These are phyloP conservation scores for Trichoderma sp. DNA, from an alignment of 2,329 filamentous ascomycete genomes.

Conservation along the genomic window DNA sequence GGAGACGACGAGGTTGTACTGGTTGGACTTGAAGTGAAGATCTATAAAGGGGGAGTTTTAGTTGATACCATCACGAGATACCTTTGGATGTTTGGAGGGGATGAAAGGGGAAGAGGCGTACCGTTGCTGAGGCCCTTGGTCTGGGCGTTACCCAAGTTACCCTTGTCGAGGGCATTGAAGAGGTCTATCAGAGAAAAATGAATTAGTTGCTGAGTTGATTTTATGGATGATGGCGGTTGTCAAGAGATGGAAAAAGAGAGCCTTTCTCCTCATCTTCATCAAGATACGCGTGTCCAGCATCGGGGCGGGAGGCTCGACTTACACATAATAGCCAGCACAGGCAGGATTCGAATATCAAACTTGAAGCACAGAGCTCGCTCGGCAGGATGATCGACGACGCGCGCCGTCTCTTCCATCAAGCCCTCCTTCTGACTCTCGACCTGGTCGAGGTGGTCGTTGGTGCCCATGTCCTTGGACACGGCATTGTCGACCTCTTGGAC, in stretches of 20 bases:
- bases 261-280: not conserved
- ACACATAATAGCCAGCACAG: constrained; percentile 55
- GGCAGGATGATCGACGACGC: constrained; percentile 40
- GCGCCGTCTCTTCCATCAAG: constrained; percentile 27
- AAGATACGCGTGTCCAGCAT: not conserved
- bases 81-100: no score
- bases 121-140: constrained; percentile 46
- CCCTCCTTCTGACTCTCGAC: constrained; percentile 20
- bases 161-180: constrained; percentile 47
- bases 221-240: not conserved
- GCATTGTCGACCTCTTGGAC: constrained; percentile 10
- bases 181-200: constrained; percentile 35
- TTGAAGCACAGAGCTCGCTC: constrained; percentile 53
- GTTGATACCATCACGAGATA: not conserved
- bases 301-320: constrained; percentile 16
- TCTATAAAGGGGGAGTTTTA: constrained; percentile 29
- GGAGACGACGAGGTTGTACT: constrained; percentile 69
- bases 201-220: not conserved
- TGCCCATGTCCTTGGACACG: constrained; percentile 12
- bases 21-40: constrained; percentile 53
- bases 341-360: constrained; percentile 54
- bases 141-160: constrained; percentile 53
- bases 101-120: constrained; percentile 11
- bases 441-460: constrained; percentile 20
- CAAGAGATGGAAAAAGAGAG: not conserved